phyloP scores from a whole-genome alignment of 768 basidiomycete species.

The Gloeostereum incarnatum region DNA sequence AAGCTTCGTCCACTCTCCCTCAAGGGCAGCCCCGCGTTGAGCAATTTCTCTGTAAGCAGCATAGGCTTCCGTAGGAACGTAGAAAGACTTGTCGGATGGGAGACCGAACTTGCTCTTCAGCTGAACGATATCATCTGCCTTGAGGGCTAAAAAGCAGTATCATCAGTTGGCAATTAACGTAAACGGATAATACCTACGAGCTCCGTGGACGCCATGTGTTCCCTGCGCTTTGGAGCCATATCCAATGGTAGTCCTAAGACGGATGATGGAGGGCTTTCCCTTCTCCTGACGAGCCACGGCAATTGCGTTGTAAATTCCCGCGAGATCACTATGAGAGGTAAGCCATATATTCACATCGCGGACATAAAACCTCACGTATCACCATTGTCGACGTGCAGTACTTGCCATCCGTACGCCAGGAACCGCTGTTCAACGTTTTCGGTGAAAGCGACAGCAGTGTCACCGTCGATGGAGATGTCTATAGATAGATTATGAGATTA shows the following conservation, averaged over 20 bases:
- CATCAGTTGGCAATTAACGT: slow-evolving; percentile 6
- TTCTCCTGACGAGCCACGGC: slow-evolving; percentile 66
- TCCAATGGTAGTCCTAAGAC: slow-evolving; percentile 84
- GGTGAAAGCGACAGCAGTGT: slow-evolving; percentile 88
- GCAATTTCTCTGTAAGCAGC: slow-evolving; percentile 58
- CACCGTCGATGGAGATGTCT: slow-evolving; percentile 97
- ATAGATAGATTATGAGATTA: slow-evolving; percentile 7
- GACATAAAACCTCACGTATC: slow-evolving; percentile 43
- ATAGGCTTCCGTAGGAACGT: slow-evolving; percentile 67
- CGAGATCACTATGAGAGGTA: slow-evolving; percentile 49
- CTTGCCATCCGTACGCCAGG: slow-evolving; percentile 90
- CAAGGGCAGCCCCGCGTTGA: slow-evolving; percentile 63
- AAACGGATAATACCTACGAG: slow-evolving; percentile 51
- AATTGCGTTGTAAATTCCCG: slow-evolving; percentile 71
- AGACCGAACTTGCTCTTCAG: slow-evolving; percentile 84
- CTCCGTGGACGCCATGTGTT: slow-evolving; percentile 89
- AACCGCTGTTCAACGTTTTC: slow-evolving; percentile 89
- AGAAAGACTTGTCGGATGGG: slow-evolving; percentile 68
- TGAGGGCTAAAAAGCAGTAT: slow-evolving; percentile 50
- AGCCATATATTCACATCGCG: not conserved
- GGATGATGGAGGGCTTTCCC: slow-evolving; percentile 81
- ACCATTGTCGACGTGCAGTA: slow-evolving; percentile 75
- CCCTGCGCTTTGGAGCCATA: slow-evolving; percentile 91
- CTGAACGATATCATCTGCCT: slow-evolving; percentile 80
- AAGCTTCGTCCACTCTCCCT: slow-evolving; percentile 66